Evolutionary conservation across 2,329 filamentous ascomycete species (phyloP).

Genomic region (Bipolaris sorokiniana): DNA sequence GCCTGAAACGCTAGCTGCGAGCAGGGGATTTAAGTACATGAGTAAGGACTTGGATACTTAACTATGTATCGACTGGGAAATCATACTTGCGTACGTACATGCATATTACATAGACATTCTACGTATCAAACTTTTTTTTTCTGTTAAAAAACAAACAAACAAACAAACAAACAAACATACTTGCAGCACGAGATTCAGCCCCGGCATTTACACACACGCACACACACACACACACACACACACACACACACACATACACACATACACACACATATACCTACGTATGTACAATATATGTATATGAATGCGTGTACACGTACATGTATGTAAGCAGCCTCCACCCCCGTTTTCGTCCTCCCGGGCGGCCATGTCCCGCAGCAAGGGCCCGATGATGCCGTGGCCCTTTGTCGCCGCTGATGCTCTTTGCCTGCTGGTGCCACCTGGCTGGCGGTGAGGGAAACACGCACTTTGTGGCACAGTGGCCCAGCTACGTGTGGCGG

Average conservation of each 20-base stretch:
- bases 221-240: background rate
- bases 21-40: too few species aligned
- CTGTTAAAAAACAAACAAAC: too few species aligned
- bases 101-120: background rate
- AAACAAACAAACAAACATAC: too few species aligned
- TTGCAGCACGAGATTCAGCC: too few species aligned
- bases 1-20: constrained; percentile 24
- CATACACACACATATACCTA: too few species aligned
- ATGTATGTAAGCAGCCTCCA: background rate
- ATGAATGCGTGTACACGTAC: background rate
- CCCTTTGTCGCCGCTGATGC: background rate
- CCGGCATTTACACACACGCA: too few species aligned
- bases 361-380: constrained; percentile 11
- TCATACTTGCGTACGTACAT: background rate
- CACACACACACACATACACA: background rate
- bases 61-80: too few species aligned
- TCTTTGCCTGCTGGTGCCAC: constrained; percentile 21
- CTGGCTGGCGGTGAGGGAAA: constrained; percentile 21
- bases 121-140: background rate
- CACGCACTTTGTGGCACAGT: constrained; percentile 1
- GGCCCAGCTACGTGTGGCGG: constrained; percentile 8
- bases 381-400: constrained; percentile 20
- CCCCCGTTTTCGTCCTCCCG: background rate
- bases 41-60: too few species aligned
- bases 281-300: background rate